Percentiles rank a stretch among this genome's conserved stretches.
Evolutionary conservation across 2,329 filamentous ascomycete species (phyloP).

Genomic region (Sclerotinia sclerotiorum): DNA sequence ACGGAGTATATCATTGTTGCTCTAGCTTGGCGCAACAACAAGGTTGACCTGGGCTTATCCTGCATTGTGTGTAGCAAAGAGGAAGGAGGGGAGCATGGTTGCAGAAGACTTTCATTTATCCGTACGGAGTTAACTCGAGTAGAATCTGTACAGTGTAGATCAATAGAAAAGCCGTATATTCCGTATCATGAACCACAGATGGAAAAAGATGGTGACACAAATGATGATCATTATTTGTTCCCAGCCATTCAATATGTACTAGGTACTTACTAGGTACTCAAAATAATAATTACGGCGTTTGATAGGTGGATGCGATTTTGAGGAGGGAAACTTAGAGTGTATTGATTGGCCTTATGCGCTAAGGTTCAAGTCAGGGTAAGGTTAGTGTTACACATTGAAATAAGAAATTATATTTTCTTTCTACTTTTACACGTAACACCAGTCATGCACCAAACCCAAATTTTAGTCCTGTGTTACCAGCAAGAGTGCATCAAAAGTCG

Average conservation of each 20-base stretch:
- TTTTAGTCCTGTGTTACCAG: neutral
- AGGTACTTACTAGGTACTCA: neutral
- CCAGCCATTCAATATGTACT: slow-evolving; percentile 6
- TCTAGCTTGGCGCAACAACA: neutral
- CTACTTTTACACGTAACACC: neutral
- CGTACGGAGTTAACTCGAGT: neutral
- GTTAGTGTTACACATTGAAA: neutral
- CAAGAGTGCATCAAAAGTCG: neutral
- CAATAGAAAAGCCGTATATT: neutral
- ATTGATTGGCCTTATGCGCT: neutral
- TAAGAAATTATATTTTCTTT: neutral
- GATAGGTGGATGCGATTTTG: neutral
- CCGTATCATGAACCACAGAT: neutral
- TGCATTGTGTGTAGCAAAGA: neutral
- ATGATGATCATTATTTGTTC: neutral
- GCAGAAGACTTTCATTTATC: neutral
- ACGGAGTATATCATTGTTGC: neutral
- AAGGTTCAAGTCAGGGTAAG: neutral
- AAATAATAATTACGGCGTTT: neutral
- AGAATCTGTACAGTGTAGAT: too few species aligned
- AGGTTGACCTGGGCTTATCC: neutral
- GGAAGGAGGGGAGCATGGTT: slow-evolving; percentile 1
- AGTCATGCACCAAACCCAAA: neutral
- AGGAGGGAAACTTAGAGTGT: neutral
- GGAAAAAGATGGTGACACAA: slow-evolving; percentile 1